phyloP scores from a whole-genome alignment of 176 grass and related monocot genomes.

The Hordeum vulgare region DNA sequence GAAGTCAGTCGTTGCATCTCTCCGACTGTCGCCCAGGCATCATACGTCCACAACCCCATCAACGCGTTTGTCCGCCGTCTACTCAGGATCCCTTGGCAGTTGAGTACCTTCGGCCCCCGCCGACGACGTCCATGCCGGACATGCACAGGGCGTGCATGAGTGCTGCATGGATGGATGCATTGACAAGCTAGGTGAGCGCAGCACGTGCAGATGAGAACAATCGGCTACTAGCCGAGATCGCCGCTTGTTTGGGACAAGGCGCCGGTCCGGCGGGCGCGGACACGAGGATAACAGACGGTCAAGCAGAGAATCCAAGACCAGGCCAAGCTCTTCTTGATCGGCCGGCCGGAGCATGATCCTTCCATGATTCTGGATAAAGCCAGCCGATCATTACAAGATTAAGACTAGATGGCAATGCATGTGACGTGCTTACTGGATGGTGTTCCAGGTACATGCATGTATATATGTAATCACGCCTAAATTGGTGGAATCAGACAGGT shows the following conservation, averaged over 20 bases:
- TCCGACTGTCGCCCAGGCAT: no score
- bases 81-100: no score
- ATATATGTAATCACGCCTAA: background rate
- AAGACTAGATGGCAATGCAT: background rate
- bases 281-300: background rate
- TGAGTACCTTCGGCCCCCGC: no score
- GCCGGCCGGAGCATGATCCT: background rate
- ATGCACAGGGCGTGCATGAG: background rate
- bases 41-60: no score
- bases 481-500: background rate
- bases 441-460: background rate
- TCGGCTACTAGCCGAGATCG: background rate
- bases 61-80: no score
- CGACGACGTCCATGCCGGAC: background rate
- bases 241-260: background rate
- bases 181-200: background rate
- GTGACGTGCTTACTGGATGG: background rate
- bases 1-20: no score
- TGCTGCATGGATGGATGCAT: background rate
- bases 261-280: background rate
- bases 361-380: background rate
- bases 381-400: background rate
- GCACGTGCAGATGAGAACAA: background rate
- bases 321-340: background rate
- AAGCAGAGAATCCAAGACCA: background rate